A percentile compares a stretch with the other conserved stretches of the same genome.
phyloP scores from a whole-genome alignment of 1,139 yeast species.

The Geotrichum klebahnii region DNA sequence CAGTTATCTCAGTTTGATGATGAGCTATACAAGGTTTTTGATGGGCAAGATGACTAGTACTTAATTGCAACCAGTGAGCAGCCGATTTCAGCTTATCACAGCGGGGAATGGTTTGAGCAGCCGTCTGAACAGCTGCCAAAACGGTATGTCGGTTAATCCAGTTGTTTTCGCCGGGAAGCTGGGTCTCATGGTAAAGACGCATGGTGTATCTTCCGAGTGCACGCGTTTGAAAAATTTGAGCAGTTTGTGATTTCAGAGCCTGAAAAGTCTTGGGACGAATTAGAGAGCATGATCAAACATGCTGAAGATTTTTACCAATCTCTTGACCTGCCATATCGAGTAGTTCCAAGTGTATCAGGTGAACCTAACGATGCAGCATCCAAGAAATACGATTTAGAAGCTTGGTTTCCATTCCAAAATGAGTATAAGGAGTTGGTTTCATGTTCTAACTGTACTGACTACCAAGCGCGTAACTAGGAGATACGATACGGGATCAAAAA shows the following conservation, averaged over 20 bases:
- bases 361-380: constrained; percentile 99
- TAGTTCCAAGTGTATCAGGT: constrained; percentile 96
- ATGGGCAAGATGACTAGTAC: constrained; percentile 96
- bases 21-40: constrained; percentile 92
- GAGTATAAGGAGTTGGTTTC: constrained; percentile 98
- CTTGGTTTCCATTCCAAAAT: constrained; percentile 99
- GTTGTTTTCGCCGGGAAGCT: constrained; percentile 99
- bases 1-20: constrained; percentile 97
- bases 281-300: constrained; percentile 85
- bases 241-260: constrained; percentile 93
- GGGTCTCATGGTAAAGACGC: constrained; percentile 99
- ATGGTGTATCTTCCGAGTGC: constrained; percentile 99
- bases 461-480: constrained; percentile 96
- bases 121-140: constrained; percentile 96
- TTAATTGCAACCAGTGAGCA: constrained; percentile 98
- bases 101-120: constrained; percentile 97
- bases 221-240: constrained; percentile 96
- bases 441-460: constrained; percentile 98
- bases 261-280: constrained; percentile 95
- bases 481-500: constrained; percentile 98
- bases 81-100: constrained; percentile 97
- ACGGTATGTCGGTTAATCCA: constrained; percentile 91
- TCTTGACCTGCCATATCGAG: constrained; percentile 89
- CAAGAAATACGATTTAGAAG: constrained; percentile 96
- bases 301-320: constrained; percentile 94